Conservation (phyloP, 225 moss, liverwort and hornwort genomes). For the Pseudisothecium myosuroides region DNA sequence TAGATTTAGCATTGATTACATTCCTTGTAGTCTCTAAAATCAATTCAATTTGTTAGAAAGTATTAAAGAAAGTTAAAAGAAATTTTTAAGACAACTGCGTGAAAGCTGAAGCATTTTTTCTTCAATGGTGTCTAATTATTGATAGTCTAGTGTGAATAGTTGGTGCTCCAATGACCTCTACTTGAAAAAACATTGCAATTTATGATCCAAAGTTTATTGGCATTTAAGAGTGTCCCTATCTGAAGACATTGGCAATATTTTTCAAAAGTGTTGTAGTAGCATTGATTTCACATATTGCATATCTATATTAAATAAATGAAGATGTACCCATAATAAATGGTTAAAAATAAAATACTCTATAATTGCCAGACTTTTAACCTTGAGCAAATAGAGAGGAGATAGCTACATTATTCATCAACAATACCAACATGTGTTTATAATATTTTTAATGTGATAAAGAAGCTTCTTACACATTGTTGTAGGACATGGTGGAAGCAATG, state of each 20-base stretch:
- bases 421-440: too few species aligned
- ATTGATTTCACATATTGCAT: not conserved
- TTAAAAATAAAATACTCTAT: not conserved
- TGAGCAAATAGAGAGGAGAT: not conserved
- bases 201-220: not conserved
- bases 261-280: not conserved
- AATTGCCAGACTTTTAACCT: not conserved
- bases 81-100: not conserved
- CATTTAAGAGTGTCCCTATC: too few species aligned
- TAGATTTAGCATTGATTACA: too few species aligned
- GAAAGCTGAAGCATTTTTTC: not conserved
- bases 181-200: not conserved
- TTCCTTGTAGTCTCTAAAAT: not conserved
- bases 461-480: not conserved
- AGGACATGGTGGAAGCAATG: constrained; percentile 41
- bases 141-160: not conserved
- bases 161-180: too few species aligned
- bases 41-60: not conserved
- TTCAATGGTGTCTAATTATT: not conserved
- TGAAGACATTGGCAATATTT: not conserved
- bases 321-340: not conserved
- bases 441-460: not conserved
- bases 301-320: not conserved
- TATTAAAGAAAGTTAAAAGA: too few species aligned
- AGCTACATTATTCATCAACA: not conserved